Conservation (phyloP, 148 eudicot genomes). For the Cornus florida region DNA sequence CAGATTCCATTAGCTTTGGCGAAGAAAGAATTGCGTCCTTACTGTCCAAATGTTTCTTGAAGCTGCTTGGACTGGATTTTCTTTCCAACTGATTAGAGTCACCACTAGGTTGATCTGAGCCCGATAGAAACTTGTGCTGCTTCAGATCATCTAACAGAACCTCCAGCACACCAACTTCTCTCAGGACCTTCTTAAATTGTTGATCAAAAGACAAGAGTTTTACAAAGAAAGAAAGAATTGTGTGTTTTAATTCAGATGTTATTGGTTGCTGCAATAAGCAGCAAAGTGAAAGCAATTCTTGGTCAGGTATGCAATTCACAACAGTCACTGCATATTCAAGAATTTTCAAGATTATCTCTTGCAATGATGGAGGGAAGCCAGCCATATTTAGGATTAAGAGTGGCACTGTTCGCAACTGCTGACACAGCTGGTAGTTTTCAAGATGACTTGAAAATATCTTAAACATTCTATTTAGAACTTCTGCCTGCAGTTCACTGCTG, state of each 20-base stretch:
- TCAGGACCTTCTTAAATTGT: conserved; percentile 87
- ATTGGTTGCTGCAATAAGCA: conserved; percentile 94
- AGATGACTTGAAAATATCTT: conserved; percentile 95
- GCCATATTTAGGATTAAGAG: conserved; percentile 93
- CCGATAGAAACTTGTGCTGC: conserved; percentile 74
- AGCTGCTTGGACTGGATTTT: conserved; percentile 66
- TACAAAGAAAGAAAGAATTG: conserved; percentile 87
- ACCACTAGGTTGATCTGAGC: conserved; percentile 52
- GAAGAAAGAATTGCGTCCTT: conserved; percentile 90
- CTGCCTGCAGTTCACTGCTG: conserved; percentile 85
- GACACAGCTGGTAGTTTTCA: conserved; percentile 91
- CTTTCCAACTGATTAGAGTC: conserved; percentile 45
- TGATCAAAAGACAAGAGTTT: conserved; percentile 93
- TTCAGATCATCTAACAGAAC: conserved; percentile 94
- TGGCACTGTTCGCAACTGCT: conserved; percentile 93
- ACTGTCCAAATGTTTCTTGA: conserved; percentile 77
- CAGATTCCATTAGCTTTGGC: conserved; percentile 83
- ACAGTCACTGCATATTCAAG: conserved; percentile 99
- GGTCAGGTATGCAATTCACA: conserved; percentile 96
- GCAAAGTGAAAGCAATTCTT: conserved; percentile 95
- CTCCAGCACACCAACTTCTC: conserved; percentile 98
- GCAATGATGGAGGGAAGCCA: conserved; percentile 80
- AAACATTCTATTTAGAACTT: conserved; percentile 93
- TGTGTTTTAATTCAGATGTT: conserved; percentile 64
- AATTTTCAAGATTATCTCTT: conserved; percentile 89